Evolutionary conservation across 169 alveolate species (phyloP), one percentile per base, ranked within the genome.

Genomic region (Plasmodium billcollinsi): DNA sequence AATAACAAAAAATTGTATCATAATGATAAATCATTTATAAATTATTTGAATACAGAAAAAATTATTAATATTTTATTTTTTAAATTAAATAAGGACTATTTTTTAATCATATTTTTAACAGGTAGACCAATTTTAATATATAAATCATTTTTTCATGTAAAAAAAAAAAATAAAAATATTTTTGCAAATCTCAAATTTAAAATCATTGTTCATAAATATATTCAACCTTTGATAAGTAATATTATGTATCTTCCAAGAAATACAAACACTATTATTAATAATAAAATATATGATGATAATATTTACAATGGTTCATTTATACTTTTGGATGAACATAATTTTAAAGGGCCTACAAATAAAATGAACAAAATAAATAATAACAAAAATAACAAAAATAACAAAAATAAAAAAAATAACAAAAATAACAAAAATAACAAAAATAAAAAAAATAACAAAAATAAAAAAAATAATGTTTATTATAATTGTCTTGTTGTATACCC

Each of bases 61-160:
- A 58, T 78, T 18, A 66, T 78, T 65, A 78, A 78, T 6, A 43
- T 78, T 9, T 47, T 78, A 20, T 70, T 78, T 58, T 78, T 78
- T 59, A 67, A 67, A 29, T 43, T 78, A 26, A 76, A 59, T n/a
- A 39, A 39, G 26, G 62, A 65, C n/a, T 78, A 78, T 59, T 2
- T 78, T n/a, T 29, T 78, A 78, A 78, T 52, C 8, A 21, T 78
- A 12, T 78, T 78, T 59, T 43, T 78, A 26, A 78, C 89, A 12
- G 89, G 89, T 2, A 78, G 89, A 52, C 89, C 89, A 12, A 78
- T 78, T 0, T 43, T 78, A 59, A 78, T 78, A 11, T 78, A 78
- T 59, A 78, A 78, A 65, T 49, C 73, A 4, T 20, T 78, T 26
- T 9, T 56, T 58, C 6, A 45, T 8, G 12, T 52, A 8, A 11